These are phyloP conservation scores for Bonia amplexicaulis DNA, from an alignment of 176 grass and related monocot species.

Conservation along the genomic window DNA sequence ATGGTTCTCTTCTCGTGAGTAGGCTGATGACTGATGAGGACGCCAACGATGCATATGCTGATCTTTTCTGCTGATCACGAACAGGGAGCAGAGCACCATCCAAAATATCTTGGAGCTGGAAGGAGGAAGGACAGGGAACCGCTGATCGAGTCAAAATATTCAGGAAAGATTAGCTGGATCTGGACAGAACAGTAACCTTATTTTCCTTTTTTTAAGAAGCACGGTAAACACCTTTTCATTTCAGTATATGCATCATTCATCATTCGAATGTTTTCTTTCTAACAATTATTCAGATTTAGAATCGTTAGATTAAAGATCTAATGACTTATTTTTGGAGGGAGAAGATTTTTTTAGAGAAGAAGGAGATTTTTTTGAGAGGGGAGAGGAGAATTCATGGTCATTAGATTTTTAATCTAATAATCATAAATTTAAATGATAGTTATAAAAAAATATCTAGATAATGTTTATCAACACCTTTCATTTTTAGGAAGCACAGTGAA, in stretches of 20 bases:
- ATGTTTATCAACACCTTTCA: too few relatives aligned
- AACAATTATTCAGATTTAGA: too few relatives aligned
- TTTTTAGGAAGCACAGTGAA: background rate
- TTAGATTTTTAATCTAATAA: too few relatives aligned
- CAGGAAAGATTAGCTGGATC: background rate
- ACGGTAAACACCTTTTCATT: background rate
- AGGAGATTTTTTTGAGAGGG: too few relatives aligned
- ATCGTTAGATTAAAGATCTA: too few relatives aligned
- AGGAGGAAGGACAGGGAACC: background rate
- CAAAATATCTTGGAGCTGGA: conserved; percentile 24
- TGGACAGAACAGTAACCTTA: background rate
- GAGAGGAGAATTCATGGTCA: too few relatives aligned
- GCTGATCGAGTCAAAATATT: background rate
- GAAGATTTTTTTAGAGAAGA: too few relatives aligned
- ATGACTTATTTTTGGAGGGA: too few relatives aligned
- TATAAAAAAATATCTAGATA: too few relatives aligned
- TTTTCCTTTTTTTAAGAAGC: background rate
- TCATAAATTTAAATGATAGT: too few relatives aligned
- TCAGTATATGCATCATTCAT: too few relatives aligned
- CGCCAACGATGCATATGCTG: background rate
- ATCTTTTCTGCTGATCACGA: background rate
- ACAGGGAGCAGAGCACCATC: background rate
- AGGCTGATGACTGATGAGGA: background rate
- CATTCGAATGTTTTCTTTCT: too few relatives aligned
- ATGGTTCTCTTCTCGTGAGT: background rate